Conservation (phyloP, 2,329 filamentous ascomycete species). For the Beauveria bassiana region DNA sequence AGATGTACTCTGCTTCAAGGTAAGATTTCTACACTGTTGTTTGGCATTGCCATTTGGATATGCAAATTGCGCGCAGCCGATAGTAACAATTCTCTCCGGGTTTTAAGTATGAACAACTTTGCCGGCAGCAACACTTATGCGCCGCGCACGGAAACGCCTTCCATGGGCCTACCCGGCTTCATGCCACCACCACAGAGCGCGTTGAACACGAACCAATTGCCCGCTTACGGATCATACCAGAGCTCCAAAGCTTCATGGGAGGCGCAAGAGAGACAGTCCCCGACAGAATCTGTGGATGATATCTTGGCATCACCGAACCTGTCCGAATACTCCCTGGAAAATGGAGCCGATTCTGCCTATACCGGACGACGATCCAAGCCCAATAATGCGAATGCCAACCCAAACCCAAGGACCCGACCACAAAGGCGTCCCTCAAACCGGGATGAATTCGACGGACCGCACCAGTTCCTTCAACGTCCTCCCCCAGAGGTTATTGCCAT, state of each 20-base stretch:
- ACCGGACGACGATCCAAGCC: conserved; percentile 36
- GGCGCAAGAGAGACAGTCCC: conserved; percentile 43
- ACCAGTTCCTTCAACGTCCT: conserved; percentile 71
- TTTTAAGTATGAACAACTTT: conserved; percentile 6
- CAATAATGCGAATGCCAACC: not conserved
- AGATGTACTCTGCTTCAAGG: conserved; percentile 10
- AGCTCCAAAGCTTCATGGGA: conserved; percentile 39
- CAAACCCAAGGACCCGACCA: conserved; percentile 39
- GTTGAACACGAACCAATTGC: conserved; percentile 24
- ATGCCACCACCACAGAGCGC: conserved; percentile 34
- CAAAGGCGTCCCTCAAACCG: conserved; percentile 70
- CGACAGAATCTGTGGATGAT: conserved; percentile 51
- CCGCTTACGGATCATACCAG: conserved; percentile 31
- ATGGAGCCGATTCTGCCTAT: conserved; percentile 33
- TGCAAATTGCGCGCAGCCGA: not conserved
- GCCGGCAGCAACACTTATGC: conserved; percentile 7
- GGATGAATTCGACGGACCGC: conserved; percentile 83
- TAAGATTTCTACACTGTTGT: not conserved
- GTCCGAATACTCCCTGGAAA: conserved; percentile 54
- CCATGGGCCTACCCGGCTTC: conserved; percentile 32
- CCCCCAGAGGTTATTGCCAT: conserved; percentile 62
- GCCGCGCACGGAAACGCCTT: conserved; percentile 31
- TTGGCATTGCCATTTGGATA: not conserved
- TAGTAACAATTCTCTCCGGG: conserved; percentile 1
- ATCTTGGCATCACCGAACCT: conserved; percentile 49